These are phyloP conservation scores for Speleostelium caveatum DNA, from an alignment of 78 protist genomes.

Conservation along the genomic window DNA sequence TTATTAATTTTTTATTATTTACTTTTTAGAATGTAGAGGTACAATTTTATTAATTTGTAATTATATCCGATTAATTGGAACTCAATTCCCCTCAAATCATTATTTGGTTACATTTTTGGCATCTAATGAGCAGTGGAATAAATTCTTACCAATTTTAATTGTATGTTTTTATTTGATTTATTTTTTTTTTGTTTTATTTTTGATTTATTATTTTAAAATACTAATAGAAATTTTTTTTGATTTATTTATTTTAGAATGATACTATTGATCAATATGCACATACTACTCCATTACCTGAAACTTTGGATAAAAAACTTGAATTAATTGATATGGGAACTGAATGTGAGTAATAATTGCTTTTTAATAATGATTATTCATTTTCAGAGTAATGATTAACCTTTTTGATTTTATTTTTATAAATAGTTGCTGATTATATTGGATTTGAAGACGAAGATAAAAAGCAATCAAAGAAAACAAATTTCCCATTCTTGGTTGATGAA, in stretches of 20 bases:
- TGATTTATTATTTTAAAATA: too few relatives aligned
- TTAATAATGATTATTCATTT: neutral
- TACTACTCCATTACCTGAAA: too few relatives aligned
- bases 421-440: slow-evolving; percentile 70
- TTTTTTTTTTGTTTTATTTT: too few relatives aligned
- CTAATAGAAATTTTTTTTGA: slow-evolving; percentile 5
- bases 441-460: slow-evolving; percentile 38
- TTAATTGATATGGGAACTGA: slow-evolving; percentile 62
- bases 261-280: neutral
- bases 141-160: slow-evolving; percentile 12
- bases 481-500: slow-evolving; percentile 33
- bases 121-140: slow-evolving; percentile 49
- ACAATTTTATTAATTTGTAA: slow-evolving; percentile 34
- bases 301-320: neutral
- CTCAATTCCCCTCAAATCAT: slow-evolving; percentile 6
- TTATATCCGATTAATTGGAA: slow-evolving; percentile 27
- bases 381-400: neutral
- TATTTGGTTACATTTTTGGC: slow-evolving; percentile 40
- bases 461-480: neutral
- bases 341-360: slow-evolving; percentile 1
- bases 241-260: slow-evolving; percentile 2
- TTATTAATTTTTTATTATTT: neutral
- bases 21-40: slow-evolving; percentile 19
- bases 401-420: neutral
- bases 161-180: slow-evolving; percentile 41